These are phyloP conservation scores for Juglanconis juglandina DNA, from an alignment of 2,329 filamentous ascomycete genomes.

Conservation along the genomic window DNA sequence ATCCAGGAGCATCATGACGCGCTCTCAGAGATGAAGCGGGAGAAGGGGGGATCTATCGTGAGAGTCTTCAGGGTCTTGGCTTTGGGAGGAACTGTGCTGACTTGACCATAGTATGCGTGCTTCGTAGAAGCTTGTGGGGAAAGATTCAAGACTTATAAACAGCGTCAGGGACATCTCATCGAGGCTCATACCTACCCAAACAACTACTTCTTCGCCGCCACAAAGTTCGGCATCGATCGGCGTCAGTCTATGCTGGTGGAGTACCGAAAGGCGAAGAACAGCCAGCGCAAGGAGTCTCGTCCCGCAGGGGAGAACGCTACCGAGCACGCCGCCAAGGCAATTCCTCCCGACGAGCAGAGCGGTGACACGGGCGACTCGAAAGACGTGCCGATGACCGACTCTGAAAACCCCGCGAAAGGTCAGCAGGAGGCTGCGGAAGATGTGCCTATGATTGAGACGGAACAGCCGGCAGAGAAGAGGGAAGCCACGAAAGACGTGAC, in stretches of 20 bases:
- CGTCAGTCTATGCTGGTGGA: conserved; percentile 73
- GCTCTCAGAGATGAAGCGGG: conserved; percentile 66
- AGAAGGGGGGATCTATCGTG: conserved; percentile 83
- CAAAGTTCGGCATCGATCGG: conserved; percentile 85
- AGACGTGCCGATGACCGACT: background rate
- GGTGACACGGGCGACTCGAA: background rate
- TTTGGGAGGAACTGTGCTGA: background rate
- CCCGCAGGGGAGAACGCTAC: conserved; percentile 26
- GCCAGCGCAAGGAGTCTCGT: background rate
- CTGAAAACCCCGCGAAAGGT: background rate
- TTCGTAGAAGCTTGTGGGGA: conserved; percentile 86
- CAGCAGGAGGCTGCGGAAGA: background rate
- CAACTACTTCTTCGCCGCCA: conserved; percentile 83
- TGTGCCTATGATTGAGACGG: conserved; percentile 1
- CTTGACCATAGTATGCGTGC: conserved; percentile 65
- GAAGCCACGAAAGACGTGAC: background rate
- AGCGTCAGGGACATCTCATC: conserved; percentile 82
- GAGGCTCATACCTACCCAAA: conserved; percentile 92
- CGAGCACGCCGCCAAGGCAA: conserved; percentile 22
- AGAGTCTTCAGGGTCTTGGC: conserved; percentile 28
- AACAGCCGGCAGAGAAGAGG: background rate
- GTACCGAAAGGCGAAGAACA: conserved; percentile 46
- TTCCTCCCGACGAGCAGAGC: background rate
- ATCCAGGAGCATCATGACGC: conserved; percentile 91
- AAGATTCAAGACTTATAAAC: conserved; percentile 77